Base-by-base conservation (phyloP, 176 grass and related monocot species). In the Zizania latifolia region DNA sequence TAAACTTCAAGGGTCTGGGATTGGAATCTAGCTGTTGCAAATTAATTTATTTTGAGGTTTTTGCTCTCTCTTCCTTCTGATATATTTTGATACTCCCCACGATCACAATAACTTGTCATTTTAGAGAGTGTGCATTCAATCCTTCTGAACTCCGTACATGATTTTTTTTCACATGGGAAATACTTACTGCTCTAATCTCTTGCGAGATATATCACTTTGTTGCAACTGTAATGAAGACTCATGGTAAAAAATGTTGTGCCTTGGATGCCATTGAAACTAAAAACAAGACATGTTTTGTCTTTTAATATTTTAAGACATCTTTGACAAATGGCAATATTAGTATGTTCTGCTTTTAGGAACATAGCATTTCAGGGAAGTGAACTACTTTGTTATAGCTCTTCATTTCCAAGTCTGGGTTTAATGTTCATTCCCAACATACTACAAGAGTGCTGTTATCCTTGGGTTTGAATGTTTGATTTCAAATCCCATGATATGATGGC, bases 1-100 rank as follows among this genome's bases (percentile, higher is more conserved):
- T 93, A 27, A 84, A 74, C 62, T 80, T 70, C 82, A 81, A 83
- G 63, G 81, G 81, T 24, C 29, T 62, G 43, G 75, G 86, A 50
- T 74, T 97, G 72, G 43, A 83, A 71, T 74, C 71, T 71, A 80
- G 71, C 67, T 75, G 76, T 41, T 75, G 63, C 54, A 82, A 85
- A 83, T 84, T 80, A 76, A 93, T 97, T 62, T 89, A 85, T 80
- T 75, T 81, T 55, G 94, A 97, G 94, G 94, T 97, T 66, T 83
- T 64, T 62, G 2, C 22, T 77, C 10, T 62, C 14, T 48, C 24
- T 37, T 43, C 22, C 21, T 60, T 72, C 4, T 46, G 53, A 78
- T 64, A 27, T 12, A 67, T 26, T 70, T 68, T 79, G 19, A 43
- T 43, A 31, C 27, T 67, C 39, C 60, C 7, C 26, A 35, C 65